These are phyloP conservation scores for Peziza echinospora DNA, from an alignment of 495 filamentous ascomycete species.

Conservation along the genomic window DNA sequence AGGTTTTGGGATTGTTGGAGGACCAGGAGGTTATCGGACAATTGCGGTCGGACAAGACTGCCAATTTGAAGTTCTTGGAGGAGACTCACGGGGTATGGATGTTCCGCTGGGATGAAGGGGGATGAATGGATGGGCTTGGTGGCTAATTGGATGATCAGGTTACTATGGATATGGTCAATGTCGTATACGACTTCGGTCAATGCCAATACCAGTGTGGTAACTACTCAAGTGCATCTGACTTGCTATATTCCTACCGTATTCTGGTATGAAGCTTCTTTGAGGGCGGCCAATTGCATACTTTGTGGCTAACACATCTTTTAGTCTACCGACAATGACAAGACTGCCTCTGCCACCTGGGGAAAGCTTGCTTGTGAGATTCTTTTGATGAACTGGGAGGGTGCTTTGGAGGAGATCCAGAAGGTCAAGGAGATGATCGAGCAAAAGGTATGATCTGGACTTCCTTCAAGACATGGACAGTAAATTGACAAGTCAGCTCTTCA, in stretches of 20 bases:
- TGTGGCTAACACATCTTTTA: constrained; percentile 15
- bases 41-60: constrained; percentile 82
- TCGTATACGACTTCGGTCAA: constrained; percentile 77
- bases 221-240: constrained; percentile 66
- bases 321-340: constrained; percentile 94
- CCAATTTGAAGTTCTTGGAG: constrained; percentile 89
- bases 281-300: neutral
- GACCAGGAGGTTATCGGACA: constrained; percentile 72
- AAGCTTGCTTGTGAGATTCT: constrained; percentile 87
- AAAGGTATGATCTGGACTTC: constrained; percentile 11
- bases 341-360: constrained; percentile 84
- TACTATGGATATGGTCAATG: constrained; percentile 82
- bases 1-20: constrained; percentile 63
- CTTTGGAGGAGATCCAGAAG: constrained; percentile 88
- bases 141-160: constrained; percentile 30
- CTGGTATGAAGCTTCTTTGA: constrained; percentile 23
- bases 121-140: neutral
- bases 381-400: constrained; percentile 75
- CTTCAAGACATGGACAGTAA: neutral
- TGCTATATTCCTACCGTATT: constrained; percentile 89
- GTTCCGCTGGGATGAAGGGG: neutral
- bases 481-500: constrained; percentile 47
- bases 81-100: constrained; percentile 58
- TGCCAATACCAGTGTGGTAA: constrained; percentile 93
- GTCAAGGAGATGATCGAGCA: constrained; percentile 78